Percentiles rank a stretch among this genome's conserved stretches.
These are phyloP conservation scores for Mortierella alpina DNA, from an alignment of 192 early-diverging fungal genomes.

Conservation along the genomic window DNA sequence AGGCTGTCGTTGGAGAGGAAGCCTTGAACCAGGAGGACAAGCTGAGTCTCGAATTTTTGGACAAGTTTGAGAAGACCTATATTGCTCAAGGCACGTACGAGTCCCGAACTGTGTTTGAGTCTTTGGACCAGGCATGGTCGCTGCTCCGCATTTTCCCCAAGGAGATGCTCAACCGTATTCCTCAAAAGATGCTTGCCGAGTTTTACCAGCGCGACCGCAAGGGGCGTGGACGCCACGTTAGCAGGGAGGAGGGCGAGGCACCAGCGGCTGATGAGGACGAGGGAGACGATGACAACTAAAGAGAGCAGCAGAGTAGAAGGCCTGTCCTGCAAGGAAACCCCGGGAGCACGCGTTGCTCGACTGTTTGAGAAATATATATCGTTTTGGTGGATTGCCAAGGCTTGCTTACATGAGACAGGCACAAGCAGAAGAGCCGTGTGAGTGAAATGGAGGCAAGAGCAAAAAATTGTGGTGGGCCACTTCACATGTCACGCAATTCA, in stretches of 20 bases:
- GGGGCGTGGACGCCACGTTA: conserved; percentile 55
- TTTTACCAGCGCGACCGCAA: conserved; percentile 90
- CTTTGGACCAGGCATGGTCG: conserved; percentile 98
- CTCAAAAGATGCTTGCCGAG: conserved; percentile 93
- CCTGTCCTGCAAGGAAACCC: not conserved
- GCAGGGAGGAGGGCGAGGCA: conserved; percentile 46
- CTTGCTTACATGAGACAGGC: not conserved
- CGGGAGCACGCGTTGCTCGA: too few relatives aligned
- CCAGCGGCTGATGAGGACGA: conserved; percentile 37
- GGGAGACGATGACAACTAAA: conserved; percentile 54
- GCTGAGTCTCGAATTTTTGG: conserved; percentile 96
- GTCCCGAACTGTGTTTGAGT: conserved; percentile 96
- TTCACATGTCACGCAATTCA: too few relatives aligned
- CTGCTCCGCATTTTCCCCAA: conserved; percentile 99
- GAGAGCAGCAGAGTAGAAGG: not conserved
- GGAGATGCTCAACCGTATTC: conserved; percentile 99
- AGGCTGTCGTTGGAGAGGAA: conserved; percentile 99
- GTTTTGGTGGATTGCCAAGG: too few relatives aligned
- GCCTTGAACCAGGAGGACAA: conserved; percentile 99
- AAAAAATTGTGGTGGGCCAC: too few relatives aligned
- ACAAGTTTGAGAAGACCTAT: conserved; percentile 98
- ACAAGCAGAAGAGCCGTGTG: too few relatives aligned
- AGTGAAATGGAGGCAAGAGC: too few relatives aligned
- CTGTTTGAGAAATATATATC: too few relatives aligned
- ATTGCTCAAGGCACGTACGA: conserved; percentile 96